Evolutionary conservation across 768 basidiomycete species (phyloP).

Genomic region (Infundibulicybe gibba): DNA sequence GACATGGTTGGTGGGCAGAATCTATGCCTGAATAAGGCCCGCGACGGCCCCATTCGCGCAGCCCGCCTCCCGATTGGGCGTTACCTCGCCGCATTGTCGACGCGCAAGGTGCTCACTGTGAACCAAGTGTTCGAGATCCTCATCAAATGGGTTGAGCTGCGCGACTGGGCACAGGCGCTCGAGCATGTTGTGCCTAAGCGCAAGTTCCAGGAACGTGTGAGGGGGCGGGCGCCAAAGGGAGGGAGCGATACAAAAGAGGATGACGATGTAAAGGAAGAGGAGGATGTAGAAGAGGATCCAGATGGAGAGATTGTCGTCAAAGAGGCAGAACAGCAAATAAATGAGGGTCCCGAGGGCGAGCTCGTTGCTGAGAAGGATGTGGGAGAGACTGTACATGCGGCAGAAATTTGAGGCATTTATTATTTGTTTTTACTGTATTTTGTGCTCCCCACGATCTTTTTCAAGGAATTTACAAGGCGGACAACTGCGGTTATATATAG

Average conservation of each 20-base stretch:
- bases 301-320: constrained; percentile 1
- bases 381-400: too few species aligned
- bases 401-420: too few species aligned
- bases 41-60: constrained; percentile 66
- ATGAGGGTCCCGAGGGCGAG: too few species aligned
- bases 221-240: constrained; percentile 19
- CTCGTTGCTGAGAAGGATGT: too few species aligned
- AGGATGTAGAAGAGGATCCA: constrained; percentile 13
- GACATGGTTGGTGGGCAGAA: constrained; percentile 43
- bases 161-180: constrained; percentile 84
- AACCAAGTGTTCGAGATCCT: constrained; percentile 97
- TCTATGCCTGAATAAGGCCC: constrained; percentile 86
- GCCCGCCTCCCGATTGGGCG: constrained; percentile 95
- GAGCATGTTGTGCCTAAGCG: constrained; percentile 88
- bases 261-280: constrained; percentile 10
- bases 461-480: too few species aligned
- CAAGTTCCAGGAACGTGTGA: constrained; percentile 56
- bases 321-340: too few species aligned
- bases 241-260: constrained; percentile 17
- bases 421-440: too few species aligned
- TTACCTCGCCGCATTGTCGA: constrained; percentile 77
- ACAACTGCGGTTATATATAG: too few species aligned
- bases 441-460: too few species aligned
- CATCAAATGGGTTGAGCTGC: constrained; percentile 81
- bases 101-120: constrained; percentile 94